These are phyloP conservation scores for Vanderwaltozyma verrucispora DNA, from an alignment of 805 yeast species.

Conservation along the genomic window DNA sequence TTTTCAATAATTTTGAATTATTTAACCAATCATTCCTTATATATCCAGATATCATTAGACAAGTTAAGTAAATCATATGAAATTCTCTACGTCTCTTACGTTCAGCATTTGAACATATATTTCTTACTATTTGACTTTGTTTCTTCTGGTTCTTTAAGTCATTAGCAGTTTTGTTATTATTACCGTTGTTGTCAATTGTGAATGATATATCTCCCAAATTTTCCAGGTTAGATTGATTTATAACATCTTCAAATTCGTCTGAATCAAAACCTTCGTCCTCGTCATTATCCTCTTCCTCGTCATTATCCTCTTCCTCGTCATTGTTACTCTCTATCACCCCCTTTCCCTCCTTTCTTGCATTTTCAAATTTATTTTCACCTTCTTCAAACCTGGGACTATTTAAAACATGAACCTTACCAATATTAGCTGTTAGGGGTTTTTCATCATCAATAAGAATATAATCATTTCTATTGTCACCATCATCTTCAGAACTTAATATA, in stretches of 20 bases:
- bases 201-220: slow-evolving; percentile 21
- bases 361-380: no score
- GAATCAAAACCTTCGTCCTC: slow-evolving; percentile 20
- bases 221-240: slow-evolving; percentile 4
- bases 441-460: no score
- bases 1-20: slow-evolving; percentile 32
- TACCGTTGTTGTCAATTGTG: slow-evolving; percentile 12
- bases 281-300: slow-evolving; percentile 6
- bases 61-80: slow-evolving; percentile 50
- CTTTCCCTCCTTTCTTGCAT: no score
- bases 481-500: neutral
- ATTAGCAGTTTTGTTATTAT: slow-evolving; percentile 8
- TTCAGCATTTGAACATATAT: slow-evolving; percentile 44
- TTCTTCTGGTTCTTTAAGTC: no score
- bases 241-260: slow-evolving; percentile 19
- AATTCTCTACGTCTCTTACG: slow-evolving; percentile 38
- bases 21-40: slow-evolving; percentile 69
- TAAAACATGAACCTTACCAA: no score
- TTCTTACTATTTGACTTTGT: slow-evolving; percentile 17
- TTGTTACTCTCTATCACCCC: no score
- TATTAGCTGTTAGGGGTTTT: no score
- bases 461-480: no score
- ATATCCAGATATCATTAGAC: slow-evolving; percentile 57
- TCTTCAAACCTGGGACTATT: no score
- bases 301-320: slow-evolving; percentile 1